A percentile compares a stretch with the other conserved stretches of the same genome.
These are phyloP conservation scores for Colletotrichum sp. DNA, from an alignment of 2,329 filamentous ascomycete genomes.

Conservation along the genomic window DNA sequence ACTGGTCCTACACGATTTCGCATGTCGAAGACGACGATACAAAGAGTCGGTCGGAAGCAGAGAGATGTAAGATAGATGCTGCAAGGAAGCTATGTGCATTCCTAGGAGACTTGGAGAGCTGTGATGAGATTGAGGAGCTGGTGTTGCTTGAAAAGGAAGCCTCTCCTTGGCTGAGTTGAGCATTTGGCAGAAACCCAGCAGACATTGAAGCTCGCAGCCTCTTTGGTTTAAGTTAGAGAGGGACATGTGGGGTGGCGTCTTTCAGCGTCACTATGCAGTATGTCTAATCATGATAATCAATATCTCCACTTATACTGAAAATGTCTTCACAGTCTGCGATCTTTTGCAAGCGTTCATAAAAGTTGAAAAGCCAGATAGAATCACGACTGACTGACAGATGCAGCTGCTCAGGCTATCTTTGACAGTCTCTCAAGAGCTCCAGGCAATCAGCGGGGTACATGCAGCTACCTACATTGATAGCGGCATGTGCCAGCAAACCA, in stretches of 20 bases:
- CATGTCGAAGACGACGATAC: neutral
- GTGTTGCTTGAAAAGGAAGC: neutral
- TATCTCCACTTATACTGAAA: neutral
- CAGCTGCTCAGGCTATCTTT: neutral
- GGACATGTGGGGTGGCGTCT: neutral
- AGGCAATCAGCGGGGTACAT: neutral
- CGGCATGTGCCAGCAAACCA: neutral
- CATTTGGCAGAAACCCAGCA: neutral
- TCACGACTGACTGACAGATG: neutral
- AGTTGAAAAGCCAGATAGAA: neutral
- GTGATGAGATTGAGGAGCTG: neutral
- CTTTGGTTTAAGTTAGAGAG: neutral
- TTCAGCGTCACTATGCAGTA: neutral
- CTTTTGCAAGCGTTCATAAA: neutral
- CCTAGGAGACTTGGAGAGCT: neutral
- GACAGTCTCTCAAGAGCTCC: neutral
- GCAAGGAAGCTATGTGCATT: neutral
- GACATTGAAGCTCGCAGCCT: neutral
- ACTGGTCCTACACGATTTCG: slow-evolving; percentile 31
- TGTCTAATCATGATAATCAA: neutral
- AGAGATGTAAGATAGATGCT: neutral
- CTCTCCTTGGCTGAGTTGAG: neutral
- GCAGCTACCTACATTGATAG: neutral
- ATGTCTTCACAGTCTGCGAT: neutral
- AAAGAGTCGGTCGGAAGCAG: neutral